These are phyloP conservation scores for Candida sp. DNA, from an alignment of 1,139 yeast genomes.

Conservation along the genomic window DNA sequence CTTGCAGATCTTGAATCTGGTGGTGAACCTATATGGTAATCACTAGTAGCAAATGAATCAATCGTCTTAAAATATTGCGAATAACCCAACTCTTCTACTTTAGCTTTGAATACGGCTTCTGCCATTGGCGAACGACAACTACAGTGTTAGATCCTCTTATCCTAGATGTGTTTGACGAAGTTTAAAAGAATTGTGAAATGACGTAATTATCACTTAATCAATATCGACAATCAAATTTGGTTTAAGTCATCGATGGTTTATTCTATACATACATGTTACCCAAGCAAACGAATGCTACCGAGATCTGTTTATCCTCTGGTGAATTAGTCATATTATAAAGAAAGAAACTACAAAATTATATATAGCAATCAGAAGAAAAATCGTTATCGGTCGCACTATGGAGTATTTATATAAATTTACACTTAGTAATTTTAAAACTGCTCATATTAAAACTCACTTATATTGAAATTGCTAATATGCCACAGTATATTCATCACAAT, in stretches of 20 bases:
- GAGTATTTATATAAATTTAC: background rate
- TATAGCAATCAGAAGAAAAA: no score
- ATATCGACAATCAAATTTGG: no score
- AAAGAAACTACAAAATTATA: background rate
- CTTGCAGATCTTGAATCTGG: conserved; percentile 76
- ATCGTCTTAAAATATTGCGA: conserved; percentile 43
- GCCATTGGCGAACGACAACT: conserved; percentile 99
- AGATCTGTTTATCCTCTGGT: conserved; percentile 30
- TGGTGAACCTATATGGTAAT: conserved; percentile 76
- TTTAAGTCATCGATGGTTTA: no score
- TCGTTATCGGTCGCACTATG: background rate
- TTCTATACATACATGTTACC: conserved; percentile 72
- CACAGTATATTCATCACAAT: no score
- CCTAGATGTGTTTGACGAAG: no score
- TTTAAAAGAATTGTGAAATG: no score
- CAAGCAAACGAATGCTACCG: conserved; percentile 86
- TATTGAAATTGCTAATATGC: no score
- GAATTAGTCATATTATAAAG: conserved; percentile 5
- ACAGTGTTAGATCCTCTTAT: background rate
- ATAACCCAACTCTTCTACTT: conserved; percentile 50
- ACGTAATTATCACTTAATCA: no score
- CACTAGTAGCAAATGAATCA: conserved; percentile 89
- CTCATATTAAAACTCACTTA: no score
- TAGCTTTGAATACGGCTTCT: conserved; percentile 79
- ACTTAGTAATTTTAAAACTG: no score